phyloP scores from a whole-genome alignment of 345 rosid genomes.

The Salix caprea region DNA sequence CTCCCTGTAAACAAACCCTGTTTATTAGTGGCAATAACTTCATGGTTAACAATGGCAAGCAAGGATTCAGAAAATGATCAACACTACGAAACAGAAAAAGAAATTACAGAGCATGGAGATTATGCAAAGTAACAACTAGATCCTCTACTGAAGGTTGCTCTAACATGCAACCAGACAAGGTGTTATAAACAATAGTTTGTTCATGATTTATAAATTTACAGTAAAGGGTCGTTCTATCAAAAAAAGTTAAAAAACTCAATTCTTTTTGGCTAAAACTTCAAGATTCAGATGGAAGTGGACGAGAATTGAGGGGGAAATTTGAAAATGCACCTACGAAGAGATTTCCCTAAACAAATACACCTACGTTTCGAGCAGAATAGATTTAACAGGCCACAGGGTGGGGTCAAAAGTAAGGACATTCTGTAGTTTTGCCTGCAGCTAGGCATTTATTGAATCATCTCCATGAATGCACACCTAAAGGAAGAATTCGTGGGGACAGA shows the following conservation, averaged over 20 bases:
- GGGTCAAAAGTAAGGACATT: background rate
- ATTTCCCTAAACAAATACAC: background rate
- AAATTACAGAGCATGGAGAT: background rate
- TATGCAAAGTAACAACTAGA: background rate
- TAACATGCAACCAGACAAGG: background rate
- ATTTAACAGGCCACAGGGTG: background rate
- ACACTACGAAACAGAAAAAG: background rate
- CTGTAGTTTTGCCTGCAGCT: background rate
- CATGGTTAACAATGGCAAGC: background rate
- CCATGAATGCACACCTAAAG: background rate
- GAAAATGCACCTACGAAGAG: background rate
- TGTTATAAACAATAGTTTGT: background rate
- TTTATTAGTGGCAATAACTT: background rate
- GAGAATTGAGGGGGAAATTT: background rate
- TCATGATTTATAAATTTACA: background rate
- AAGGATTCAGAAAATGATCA: background rate
- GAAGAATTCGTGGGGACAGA: background rate
- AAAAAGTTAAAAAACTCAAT: background rate
- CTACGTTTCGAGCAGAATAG: background rate
- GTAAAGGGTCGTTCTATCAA: background rate
- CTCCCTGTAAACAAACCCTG: slow-evolving; percentile 42
- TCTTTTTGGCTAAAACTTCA: background rate
- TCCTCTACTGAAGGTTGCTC: background rate
- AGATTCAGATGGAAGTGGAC: background rate
- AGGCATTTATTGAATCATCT: background rate